These are phyloP conservation scores for Bruguiera hainesii DNA, from an alignment of 441 rosid species.

Conservation along the genomic window DNA sequence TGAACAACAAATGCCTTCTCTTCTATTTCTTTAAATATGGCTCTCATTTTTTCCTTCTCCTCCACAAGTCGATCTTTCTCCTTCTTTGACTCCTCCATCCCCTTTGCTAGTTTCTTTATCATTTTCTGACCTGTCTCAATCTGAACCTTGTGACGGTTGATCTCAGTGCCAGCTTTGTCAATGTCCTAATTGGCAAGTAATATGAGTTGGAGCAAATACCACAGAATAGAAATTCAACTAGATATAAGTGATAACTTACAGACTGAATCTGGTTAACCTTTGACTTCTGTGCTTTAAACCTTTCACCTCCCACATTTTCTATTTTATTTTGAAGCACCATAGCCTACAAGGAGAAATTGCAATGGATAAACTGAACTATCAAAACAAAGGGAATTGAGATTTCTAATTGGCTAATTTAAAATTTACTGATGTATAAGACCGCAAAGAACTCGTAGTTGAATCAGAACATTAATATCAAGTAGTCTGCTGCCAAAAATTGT, in stretches of 20 bases:
- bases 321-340: conserved; percentile 73
- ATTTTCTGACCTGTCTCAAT: conserved; percentile 83
- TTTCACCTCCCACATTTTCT: conserved; percentile 92
- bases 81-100: conserved; percentile 70
- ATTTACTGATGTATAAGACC: conserved; percentile 5
- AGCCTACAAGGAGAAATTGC: conserved; percentile 45
- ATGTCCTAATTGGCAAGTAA: conserved; percentile 54
- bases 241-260: conserved; percentile 45
- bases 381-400: background rate
- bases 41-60: conserved; percentile 66
- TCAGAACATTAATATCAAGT: conserved; percentile 5
- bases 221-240: conserved; percentile 14
- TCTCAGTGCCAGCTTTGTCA: conserved; percentile 75
- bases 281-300: conserved; percentile 67
- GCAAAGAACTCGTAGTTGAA: background rate
- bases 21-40: conserved; percentile 62
- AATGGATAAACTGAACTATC: background rate
- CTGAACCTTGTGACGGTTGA: conserved; percentile 87
- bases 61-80: conserved; percentile 67
- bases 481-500: background rate
- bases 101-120: conserved; percentile 85
- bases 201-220: conserved; percentile 21
- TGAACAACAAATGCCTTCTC: conserved; percentile 82
- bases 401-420: background rate
- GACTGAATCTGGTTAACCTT: conserved; percentile 82